Evolutionary conservation across 371 early-diverging fungal genomes (phyloP).

Genomic region (Zopfochytrium polystomum): DNA sequence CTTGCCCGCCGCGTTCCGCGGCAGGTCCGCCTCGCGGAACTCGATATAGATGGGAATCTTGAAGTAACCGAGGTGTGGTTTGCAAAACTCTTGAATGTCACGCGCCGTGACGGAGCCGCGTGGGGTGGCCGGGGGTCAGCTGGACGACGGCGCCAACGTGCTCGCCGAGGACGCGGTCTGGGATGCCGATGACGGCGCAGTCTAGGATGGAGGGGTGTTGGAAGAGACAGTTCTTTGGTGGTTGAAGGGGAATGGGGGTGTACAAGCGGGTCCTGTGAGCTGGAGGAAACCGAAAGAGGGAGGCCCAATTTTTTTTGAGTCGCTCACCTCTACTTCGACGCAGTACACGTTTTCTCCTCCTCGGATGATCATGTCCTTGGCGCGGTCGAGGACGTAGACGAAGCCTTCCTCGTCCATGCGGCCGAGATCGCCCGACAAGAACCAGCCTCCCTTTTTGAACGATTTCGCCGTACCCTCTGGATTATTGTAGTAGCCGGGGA

Average conservation of each 20-base stretch:
- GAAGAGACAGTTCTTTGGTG: too few species aligned
- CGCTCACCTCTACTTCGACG: constrained; percentile 24
- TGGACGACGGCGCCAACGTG: constrained; percentile 26
- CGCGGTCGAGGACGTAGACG: constrained; percentile 28
- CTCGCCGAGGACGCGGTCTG: constrained; percentile 23
- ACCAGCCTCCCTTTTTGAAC: constrained; percentile 20
- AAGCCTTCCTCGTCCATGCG: constrained; percentile 25
- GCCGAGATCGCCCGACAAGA: constrained; percentile 28
- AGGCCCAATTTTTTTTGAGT: too few species aligned
- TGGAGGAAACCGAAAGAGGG: too few species aligned
- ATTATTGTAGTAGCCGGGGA: constrained; percentile 31
- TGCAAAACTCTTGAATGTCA: constrained; percentile 8
- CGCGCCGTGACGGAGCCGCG: not conserved
- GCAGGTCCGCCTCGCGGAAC: constrained; percentile 16
- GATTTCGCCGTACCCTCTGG: constrained; percentile 15
- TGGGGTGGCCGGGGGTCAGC: not conserved
- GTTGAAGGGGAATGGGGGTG: too few species aligned
- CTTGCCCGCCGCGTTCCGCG: constrained; percentile 24
- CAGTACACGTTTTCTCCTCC: constrained; percentile 36
- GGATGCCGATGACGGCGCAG: constrained; percentile 24
- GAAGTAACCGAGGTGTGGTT: constrained; percentile 14
- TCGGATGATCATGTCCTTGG: constrained; percentile 34
- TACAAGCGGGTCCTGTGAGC: too few species aligned
- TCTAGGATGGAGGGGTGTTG: constrained; percentile 19
- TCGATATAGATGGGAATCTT: constrained; percentile 25